Evolutionary conservation across 768 basidiomycete species (phyloP), one percentile per base, ranked within the genome.

Genomic region (Kockovaella imperatae): DNA sequence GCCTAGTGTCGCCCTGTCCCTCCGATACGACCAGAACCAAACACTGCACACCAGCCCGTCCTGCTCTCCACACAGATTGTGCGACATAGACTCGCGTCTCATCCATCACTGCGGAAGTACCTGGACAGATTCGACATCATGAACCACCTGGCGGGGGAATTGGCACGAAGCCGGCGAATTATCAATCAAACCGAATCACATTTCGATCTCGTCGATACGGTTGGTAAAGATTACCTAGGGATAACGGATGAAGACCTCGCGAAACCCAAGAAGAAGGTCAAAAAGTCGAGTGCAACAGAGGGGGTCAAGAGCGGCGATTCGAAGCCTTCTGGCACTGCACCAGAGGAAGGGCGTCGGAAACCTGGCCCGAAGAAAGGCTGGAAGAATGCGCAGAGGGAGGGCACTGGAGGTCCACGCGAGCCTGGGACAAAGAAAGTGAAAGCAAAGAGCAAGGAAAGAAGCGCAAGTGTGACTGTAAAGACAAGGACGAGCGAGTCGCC

Each of bases 41-140:
- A 36, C 17, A 30, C 57, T 3, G 18, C 43, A 10, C 53, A 53
- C 38, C 41, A 49, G 23, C 31, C 50, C 1, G 38, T 48, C 5
- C 60, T 59, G 8, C 39, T 66, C 1, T 54, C 53, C 11, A 26
- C 53, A 14, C 34, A 50, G 8, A 47, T 53, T 10, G 36, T 67
- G 13, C 59, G 64, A 23, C 53, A 59, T 30, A 54, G 64, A 2
- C 55, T 67, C 15, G 25, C 49, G 17, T 35, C 40, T 26, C 40
- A 47, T 7, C 51, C 58, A 0, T 17, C 26, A 10, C 32, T 61
- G 45, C 23, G 21, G 4, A 67, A 67, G 42, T 63, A 67, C 31
- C 50, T 60, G 13, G 51, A 58, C 29, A 46, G 64, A 26, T 63
- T 61, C 45, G 64, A 67, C 38, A 42, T 53, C 28, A 60, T 67